Evolutionary conservation across 1,284 basidiomycete species (phyloP).

Genomic region (Meripilus lineatus): DNA sequence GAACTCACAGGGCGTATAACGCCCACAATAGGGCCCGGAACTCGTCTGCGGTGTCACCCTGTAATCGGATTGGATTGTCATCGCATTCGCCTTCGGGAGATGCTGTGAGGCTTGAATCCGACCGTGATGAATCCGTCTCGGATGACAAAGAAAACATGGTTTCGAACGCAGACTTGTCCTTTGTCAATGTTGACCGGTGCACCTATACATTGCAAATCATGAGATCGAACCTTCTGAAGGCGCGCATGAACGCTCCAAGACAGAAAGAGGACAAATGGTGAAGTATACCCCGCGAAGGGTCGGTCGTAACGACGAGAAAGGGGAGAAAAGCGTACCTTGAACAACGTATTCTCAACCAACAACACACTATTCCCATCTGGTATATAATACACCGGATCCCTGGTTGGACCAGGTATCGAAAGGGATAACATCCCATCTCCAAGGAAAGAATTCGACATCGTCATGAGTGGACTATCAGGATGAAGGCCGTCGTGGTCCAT

Average conservation of each 20-base stretch:
- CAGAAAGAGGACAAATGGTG: no score
- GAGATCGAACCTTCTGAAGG: background rate
- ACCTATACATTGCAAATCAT: conserved; percentile 18
- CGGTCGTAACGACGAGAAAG: no score
- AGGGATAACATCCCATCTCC: conserved; percentile 30
- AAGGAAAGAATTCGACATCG: conserved; percentile 29
- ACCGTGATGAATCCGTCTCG: conserved; percentile 27
- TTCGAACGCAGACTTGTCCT: conserved; percentile 32
- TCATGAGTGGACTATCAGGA: conserved; percentile 29
- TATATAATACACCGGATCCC: conserved; percentile 40
- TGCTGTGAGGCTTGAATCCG: conserved; percentile 26
- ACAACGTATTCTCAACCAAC: conserved; percentile 53
- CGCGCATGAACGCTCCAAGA: background rate
- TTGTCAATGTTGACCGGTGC: conserved; percentile 28
- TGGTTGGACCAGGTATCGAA: conserved; percentile 28
- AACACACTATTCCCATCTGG: conserved; percentile 59
- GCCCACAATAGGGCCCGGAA: conserved; percentile 33
- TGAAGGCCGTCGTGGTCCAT: conserved; percentile 25
- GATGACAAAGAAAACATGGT: conserved; percentile 32
- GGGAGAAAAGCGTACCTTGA: conserved; percentile 50
- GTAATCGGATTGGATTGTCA: conserved; percentile 31
- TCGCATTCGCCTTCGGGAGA: conserved; percentile 30
- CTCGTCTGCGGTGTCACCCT: conserved; percentile 32
- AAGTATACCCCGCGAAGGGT: no score
- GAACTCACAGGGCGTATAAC: conserved; percentile 30